A percentile compares a stretch with the other conserved stretches of the same genome.
These are phyloP conservation scores for Phalaenopsis equestris DNA, from an alignment of 106 monocot species.

Conservation along the genomic window DNA sequence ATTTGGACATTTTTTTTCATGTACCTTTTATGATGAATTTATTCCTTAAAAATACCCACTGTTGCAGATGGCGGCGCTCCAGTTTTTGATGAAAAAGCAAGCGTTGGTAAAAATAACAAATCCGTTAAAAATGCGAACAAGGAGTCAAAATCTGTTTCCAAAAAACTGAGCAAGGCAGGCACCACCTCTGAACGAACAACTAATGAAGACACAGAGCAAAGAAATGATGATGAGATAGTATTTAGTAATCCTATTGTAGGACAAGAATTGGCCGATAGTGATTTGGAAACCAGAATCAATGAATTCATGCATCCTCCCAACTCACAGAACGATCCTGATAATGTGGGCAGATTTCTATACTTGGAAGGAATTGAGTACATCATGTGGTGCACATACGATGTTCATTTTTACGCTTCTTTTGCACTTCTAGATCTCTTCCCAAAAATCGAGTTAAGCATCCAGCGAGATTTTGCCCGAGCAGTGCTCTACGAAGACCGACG, in stretches of 20 bases:
- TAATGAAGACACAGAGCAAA: conserved; percentile 11
- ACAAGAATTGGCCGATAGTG: conserved; percentile 14
- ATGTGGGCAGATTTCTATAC: conserved; percentile 87
- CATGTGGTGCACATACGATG: conserved; percentile 99
- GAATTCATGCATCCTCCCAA: conserved; percentile 10
- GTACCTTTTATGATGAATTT: neutral
- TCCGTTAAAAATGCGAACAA: conserved; percentile 27
- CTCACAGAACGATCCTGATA: conserved; percentile 25
- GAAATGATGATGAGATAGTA: conserved; percentile 19
- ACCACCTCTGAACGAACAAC: conserved; percentile 9
- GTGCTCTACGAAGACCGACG: conserved; percentile 74
- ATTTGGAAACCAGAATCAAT: conserved; percentile 10
- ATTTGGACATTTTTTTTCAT: neutral
- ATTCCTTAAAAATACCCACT: neutral
- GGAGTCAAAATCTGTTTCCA: conserved; percentile 13
- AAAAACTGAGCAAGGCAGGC: conserved; percentile 21
- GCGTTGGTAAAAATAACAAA: conserved; percentile 15
- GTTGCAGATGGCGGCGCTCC: conserved; percentile 74
- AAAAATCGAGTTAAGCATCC: conserved; percentile 84
- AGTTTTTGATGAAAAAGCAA: conserved; percentile 30
- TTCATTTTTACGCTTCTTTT: conserved; percentile 98
- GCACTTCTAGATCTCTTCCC: conserved; percentile 93
- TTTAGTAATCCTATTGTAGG: conserved; percentile 6
- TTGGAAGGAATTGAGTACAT: conserved; percentile 95
- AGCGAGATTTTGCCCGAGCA: conserved; percentile 83